Evolutionary conservation across 768 basidiomycete species (phyloP).

Genomic region (Serpula lacrymans): DNA sequence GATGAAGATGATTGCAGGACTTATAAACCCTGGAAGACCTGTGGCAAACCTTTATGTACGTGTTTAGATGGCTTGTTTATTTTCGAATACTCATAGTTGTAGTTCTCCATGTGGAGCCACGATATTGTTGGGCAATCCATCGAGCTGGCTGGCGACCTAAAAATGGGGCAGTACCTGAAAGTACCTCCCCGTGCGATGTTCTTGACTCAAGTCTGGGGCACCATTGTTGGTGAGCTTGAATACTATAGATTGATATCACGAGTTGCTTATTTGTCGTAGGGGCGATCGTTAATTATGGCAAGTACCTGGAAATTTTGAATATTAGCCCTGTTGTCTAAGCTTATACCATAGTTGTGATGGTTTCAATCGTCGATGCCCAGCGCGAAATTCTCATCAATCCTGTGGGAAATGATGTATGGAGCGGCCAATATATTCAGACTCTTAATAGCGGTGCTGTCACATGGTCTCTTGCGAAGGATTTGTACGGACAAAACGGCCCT

Average conservation of each 20-base stretch:
- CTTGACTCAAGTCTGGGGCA: constrained; percentile 62
- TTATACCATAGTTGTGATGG: constrained; percentile 47
- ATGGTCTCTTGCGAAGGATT: constrained; percentile 58
- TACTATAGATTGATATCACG: too few relatives aligned
- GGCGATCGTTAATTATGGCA: constrained; percentile 35
- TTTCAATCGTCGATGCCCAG: constrained; percentile 40
- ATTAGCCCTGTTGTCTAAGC: neutral
- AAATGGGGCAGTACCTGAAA: constrained; percentile 56
- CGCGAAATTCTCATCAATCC: constrained; percentile 51
- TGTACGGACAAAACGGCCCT: constrained; percentile 51
- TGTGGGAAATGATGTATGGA: constrained; percentile 60
- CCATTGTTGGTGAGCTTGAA: constrained; percentile 55
- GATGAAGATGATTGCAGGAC: constrained; percentile 67
- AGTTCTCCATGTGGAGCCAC: constrained; percentile 71
- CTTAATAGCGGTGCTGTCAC: constrained; percentile 59
- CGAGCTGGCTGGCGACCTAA: constrained; percentile 41
- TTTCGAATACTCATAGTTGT: too few relatives aligned
- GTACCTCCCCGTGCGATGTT: constrained; percentile 68
- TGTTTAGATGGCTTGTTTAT: too few relatives aligned
- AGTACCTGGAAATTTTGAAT: neutral
- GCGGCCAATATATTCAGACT: constrained; percentile 48
- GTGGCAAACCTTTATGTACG: constrained; percentile 67
- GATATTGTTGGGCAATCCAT: constrained; percentile 56
- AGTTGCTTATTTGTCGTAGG: too few relatives aligned
- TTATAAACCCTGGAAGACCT: constrained; percentile 58